phyloP scores from a whole-genome alignment of 768 basidiomycete species.

The Tylopilus sp. region DNA sequence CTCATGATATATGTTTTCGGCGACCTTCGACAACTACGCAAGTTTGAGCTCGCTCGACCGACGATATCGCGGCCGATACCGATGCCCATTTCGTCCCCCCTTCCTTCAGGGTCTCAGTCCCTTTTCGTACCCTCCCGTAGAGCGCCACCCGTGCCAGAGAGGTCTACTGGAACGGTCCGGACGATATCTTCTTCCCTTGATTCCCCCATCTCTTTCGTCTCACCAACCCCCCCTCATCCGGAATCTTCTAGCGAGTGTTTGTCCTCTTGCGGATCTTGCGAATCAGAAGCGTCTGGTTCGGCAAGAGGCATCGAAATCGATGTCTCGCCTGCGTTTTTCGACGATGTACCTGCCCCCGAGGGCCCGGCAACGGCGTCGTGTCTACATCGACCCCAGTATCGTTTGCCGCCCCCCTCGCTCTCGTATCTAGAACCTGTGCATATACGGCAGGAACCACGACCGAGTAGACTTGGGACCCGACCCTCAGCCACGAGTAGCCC shows the following conservation, averaged over 20 bases:
- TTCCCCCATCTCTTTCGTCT: constrained; percentile 11
- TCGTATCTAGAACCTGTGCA: constrained; percentile 18
- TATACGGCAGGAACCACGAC: constrained; percentile 5
- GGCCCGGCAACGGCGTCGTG: constrained; percentile 43
- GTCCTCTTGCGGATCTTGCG: constrained; percentile 19
- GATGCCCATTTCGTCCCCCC: constrained; percentile 14
- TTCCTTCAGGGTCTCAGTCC: background rate
- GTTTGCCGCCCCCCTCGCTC: constrained; percentile 16
- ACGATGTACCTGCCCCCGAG: constrained; percentile 42
- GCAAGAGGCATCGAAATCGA: constrained; percentile 27
- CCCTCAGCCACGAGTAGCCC: background rate
- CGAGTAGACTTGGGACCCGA: background rate
- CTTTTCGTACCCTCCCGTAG: constrained; percentile 9
- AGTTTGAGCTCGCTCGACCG: constrained; percentile 73
- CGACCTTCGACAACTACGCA: constrained; percentile 72
- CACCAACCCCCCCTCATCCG: background rate
- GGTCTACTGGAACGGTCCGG: background rate
- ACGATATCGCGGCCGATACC: constrained; percentile 49
- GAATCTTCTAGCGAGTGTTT: constrained; percentile 11
- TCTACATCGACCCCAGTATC: constrained; percentile 31
- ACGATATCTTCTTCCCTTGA: constrained; percentile 4
- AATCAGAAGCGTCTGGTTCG: constrained; percentile 7
- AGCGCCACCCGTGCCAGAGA: constrained; percentile 5
- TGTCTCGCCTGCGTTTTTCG: constrained; percentile 44
- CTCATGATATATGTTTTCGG: constrained; percentile 78